Percentiles rank a stretch among this genome's conserved stretches.
These are phyloP conservation scores for Ottelia alismoides DNA, from an alignment of 106 monocot genomes.

Conservation along the genomic window DNA sequence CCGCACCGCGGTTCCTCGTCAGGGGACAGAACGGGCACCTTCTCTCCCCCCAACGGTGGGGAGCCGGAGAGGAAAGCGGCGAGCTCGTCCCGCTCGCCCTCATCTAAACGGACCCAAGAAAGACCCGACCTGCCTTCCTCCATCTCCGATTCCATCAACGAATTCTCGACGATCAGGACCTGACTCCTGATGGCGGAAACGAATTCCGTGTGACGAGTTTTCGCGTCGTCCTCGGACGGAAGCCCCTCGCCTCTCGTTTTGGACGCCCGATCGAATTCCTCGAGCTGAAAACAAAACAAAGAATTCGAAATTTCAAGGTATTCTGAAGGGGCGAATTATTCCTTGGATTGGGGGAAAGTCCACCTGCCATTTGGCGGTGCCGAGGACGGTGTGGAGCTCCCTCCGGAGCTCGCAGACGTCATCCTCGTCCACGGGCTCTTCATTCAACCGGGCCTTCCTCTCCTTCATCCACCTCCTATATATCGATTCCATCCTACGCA, in stretches of 20 bases:
- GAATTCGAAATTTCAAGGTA: background rate
- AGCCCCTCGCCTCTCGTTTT: background rate
- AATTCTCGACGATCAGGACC: conserved; percentile 13
- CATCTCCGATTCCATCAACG: conserved; percentile 8
- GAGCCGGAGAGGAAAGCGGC: conserved; percentile 15
- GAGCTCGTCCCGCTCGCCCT: conserved; percentile 23
- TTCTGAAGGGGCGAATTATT: background rate
- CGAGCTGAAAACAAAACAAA: conserved; percentile 13
- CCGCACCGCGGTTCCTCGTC: background rate
- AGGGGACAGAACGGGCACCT: background rate
- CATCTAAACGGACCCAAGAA: conserved; percentile 17
- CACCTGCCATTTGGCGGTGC: conserved; percentile 28
- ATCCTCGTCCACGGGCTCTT: background rate
- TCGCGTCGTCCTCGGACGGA: conserved; percentile 5
- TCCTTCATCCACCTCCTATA: conserved; percentile 22
- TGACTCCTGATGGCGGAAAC: conserved; percentile 16
- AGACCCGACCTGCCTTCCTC: conserved; percentile 3
- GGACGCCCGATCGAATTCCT: conserved; percentile 21
- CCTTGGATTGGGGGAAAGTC: background rate
- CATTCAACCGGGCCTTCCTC: conserved; percentile 1
- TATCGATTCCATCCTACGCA: conserved; percentile 20
- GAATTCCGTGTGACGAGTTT: conserved; percentile 13
- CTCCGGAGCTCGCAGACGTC: conserved; percentile 10
- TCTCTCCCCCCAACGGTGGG: background rate
- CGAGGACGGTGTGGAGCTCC: conserved; percentile 22